Conservation (phyloP, 257 asterid species). For the Datura wrightii region DNA sequence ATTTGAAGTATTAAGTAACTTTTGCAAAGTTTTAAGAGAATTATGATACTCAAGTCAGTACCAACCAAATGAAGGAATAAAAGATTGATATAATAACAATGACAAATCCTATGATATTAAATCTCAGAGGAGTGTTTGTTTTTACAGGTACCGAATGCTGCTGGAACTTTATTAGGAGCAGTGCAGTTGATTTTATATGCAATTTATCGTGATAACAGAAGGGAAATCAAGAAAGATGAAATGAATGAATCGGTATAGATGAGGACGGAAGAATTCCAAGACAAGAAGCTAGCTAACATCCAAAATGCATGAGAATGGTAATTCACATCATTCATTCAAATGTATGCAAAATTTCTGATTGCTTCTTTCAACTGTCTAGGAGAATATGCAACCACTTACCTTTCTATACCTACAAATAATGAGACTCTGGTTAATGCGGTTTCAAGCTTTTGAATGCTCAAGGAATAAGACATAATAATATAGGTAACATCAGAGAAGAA, state of each 20-base stretch:
- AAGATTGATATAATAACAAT: not conserved
- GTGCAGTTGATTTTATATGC: slow-evolving; percentile 65
- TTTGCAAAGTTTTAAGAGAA: not conserved
- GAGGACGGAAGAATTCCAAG: slow-evolving; percentile 42
- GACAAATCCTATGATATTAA: not conserved
- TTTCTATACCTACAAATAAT: not conserved
- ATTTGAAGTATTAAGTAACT: not conserved
- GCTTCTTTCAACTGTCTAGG: not conserved
- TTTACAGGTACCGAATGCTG: slow-evolving; percentile 72
- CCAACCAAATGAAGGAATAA: not conserved
- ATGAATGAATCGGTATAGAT: slow-evolving; percentile 43
- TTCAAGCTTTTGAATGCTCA: no score
- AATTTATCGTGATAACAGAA: slow-evolving; percentile 56
- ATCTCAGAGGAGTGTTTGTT: not conserved
- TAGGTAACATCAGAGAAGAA: no score
- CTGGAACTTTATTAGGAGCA: slow-evolving; percentile 69
- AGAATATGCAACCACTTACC: not conserved
- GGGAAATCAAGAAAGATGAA: slow-evolving; percentile 38
- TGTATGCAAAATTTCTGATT: not conserved
- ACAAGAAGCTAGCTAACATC: slow-evolving; percentile 28
- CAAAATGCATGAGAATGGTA: not conserved
- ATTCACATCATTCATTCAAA: not conserved
- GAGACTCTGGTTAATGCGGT: no score
- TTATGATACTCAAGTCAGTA: not conserved
- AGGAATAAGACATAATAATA: no score